Evolutionary conservation across 2,329 filamentous ascomycete species (phyloP), one percentile per base, ranked within the genome.

Genomic region (Thielaviopsis populi): DNA sequence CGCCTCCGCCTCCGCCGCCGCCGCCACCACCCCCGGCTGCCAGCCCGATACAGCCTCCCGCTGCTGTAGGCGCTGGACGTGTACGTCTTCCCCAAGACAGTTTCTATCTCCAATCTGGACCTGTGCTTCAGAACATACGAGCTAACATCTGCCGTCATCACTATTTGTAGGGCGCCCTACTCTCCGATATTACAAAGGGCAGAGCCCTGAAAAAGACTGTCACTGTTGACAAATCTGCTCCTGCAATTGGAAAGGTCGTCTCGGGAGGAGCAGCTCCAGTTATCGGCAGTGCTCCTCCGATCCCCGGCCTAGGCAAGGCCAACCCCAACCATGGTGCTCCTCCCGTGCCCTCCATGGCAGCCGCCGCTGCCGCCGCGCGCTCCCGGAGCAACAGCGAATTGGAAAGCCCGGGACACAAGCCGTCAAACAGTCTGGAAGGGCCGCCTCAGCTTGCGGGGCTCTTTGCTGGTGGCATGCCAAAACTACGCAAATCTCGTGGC

Each of bases 391-490:
- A 94, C 73, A 96, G 91, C 73, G 90, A 95, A 69, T 81, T 83
- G 62, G 80, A 79, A 22, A 78, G 79, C 56, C 69, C 71, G 22
- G 75, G 75, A 1, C 67, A 68, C n/a, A 63, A 61, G 19, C 33
- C 66, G 3, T 65, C 50, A 22, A 63, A 66, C 13, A 68, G 67
- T 30, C 74, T 80, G 68, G 82, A 86, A 24, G 74, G 83, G 22
- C 83, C 89, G 59, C 90, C 91, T 11, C 92, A 96, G 72, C 74
- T 97, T 11, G 92, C 79, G 37, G 94, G 94, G 1, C 74, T 99
- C 30, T 96, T 99, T 71, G 90, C 89, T 0, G 91, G 90, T 42
- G 94, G 92, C 43, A 97, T 97, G 83, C 94, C 94, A 2, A 97
- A 96, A 76, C 73, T 99, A 70, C 88, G 89, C 73, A 96, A 95